phyloP scores from a whole-genome alignment of 2,329 filamentous ascomycete genomes.

The Cladosporium halotolerans region DNA sequence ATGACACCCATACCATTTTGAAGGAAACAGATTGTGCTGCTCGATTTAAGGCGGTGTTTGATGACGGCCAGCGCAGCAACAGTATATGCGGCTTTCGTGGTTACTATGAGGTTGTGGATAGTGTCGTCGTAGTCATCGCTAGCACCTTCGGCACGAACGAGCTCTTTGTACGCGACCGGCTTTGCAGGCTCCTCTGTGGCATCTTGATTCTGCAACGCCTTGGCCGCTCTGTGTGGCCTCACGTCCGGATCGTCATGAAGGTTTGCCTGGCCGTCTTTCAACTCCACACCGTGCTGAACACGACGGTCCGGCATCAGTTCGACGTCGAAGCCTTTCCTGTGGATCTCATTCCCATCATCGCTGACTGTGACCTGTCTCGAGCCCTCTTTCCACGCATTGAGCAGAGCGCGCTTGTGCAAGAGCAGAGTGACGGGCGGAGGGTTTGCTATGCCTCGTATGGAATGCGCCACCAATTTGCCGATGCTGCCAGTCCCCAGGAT shows the following conservation, averaged over 20 bases:
- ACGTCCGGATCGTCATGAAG: slow-evolving; percentile 21
- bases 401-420: slow-evolving; percentile 51
- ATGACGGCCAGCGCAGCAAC: slow-evolving; percentile 61
- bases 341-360: slow-evolving; percentile 34
- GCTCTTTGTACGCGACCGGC: not conserved
- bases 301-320: slow-evolving; percentile 35
- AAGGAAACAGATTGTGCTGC: slow-evolving; percentile 68
- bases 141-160: not conserved
- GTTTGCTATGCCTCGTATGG: slow-evolving; percentile 54
- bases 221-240: slow-evolving; percentile 25
- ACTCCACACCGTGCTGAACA: slow-evolving; percentile 31
- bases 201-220: not conserved
- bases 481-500: slow-evolving; percentile 77
- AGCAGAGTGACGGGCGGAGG: slow-evolving; percentile 73
- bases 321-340: slow-evolving; percentile 39
- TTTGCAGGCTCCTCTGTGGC: not conserved
- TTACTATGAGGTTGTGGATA: slow-evolving; percentile 70
- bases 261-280: slow-evolving; percentile 13
- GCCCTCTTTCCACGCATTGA: slow-evolving; percentile 44
- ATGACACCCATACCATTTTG: slow-evolving; percentile 78
- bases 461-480: slow-evolving; percentile 70
- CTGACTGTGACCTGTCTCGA: slow-evolving; percentile 43
- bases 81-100: slow-evolving; percentile 67
- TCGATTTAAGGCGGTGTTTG: slow-evolving; percentile 57
- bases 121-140: slow-evolving; percentile 24